Base-by-base conservation (phyloP, 2,329 filamentous ascomycete genomes). In the Calonectria ilicicola region DNA sequence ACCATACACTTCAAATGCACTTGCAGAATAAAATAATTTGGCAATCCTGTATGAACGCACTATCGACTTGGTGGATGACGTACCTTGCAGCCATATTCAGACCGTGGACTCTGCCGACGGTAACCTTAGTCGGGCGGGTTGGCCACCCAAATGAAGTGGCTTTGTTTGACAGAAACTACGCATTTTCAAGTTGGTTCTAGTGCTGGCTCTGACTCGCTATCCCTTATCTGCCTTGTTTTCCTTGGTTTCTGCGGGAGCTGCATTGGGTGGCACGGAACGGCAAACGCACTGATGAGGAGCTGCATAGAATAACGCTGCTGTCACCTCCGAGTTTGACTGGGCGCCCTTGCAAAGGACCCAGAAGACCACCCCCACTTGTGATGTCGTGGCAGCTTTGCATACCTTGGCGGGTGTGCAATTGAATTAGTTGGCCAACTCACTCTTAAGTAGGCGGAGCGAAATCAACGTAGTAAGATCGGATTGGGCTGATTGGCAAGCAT, bases 381-480 rank as follows among this genome's bases (percentile, higher is more conserved):
- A 70, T 70, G 68, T 70, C 68, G 68, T 70, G 68, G 68, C 68
- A 58, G 63, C 62, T 64, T 38, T 49, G 66, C 66, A 63, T 63
- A 35, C 44, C 66, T 66, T 65, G 49, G 62, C 40, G 10, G 32
- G 32, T 10, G 32, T 35, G 26, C 40, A 19, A 23, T 46, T 17
- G 26, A 32, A 66, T 44, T 63, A n/a, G 53, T 51, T 60, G 29
- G 64, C 17, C 69, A 67, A 21, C 42, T 63, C 53, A 42, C 47
- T 42, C 14, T 56, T 51, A n/a, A 27, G 38, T 40, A 44, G 29
- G 44, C 35, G 44, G 64, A 56, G 56, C 40, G 5, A 26, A 63
- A 32, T 46, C 38, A 35, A 64, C 65, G 42, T 67, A 51, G 53
- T 27, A 17, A 10, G 58, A 29, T 35, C 51, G 19, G 27, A n/a